Base-by-base conservation (phyloP, 352 stramenopile genomes). In the Pythium biforme region DNA sequence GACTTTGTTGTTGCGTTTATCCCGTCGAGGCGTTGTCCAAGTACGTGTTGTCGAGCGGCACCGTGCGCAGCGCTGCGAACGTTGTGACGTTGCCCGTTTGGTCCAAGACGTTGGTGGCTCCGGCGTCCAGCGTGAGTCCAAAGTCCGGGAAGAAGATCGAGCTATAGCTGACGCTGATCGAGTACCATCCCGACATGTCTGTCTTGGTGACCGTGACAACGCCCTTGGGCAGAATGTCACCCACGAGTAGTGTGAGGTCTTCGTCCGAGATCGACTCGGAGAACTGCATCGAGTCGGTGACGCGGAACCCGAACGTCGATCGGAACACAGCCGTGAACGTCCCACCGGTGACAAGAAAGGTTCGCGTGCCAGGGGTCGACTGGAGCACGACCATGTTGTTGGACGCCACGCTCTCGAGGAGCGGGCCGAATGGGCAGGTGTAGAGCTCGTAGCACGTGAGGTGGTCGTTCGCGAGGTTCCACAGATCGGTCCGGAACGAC, bases 391-490 rank as follows among this genome's bases (percentile, higher is more conserved):
- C 17, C 72, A 76, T 76, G n/a, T 39, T 27, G 23, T 53, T 53
- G 3, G 11, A 27, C 14, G 64, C 53, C 17, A 62, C 47, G 0
- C 47, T 27, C 7, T 39, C 34, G 7, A 34, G 19, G 4, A 78
- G 59, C 14, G 63, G 63, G 23, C 70, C 67, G 26, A 73, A 62
- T 14, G 70, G 55, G 43, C 70, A 77, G 2, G n/a, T 26, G 23
- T 57, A 22, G 1, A 25, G 14, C 7, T 74, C 65, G 22, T 69
- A 72, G 47, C 59, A 71, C 26, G 58, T 62, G 11, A 79, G 50
- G 5, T 39, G 29, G 20, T 72, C 40, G 47, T 45, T 66, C 1
- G 29, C 46, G 6, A 6, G 27, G 37, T 67, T 72, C 71, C 71
- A 78, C 29, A 58, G 20, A 25, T 73, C 68, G 12, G 66, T 12